Percentiles rank a stretch among this genome's conserved stretches.
phyloP scores from a whole-genome alignment of 768 basidiomycete species.

The Lactarius hatsudake region DNA sequence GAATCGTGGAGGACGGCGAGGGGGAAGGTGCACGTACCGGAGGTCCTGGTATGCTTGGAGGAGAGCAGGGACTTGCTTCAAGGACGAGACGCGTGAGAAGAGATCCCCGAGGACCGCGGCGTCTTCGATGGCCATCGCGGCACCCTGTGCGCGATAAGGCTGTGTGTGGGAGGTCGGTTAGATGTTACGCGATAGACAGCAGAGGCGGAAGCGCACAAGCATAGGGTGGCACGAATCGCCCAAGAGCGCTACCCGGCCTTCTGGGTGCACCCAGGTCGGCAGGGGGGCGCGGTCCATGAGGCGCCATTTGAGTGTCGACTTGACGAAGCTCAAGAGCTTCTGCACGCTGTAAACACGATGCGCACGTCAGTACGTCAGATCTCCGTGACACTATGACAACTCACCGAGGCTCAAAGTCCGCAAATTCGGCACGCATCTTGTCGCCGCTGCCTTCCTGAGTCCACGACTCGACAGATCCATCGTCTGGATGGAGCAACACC shows the following conservation, averaged over 20 bases:
- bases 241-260: slow-evolving; percentile 37
- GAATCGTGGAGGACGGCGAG: not conserved
- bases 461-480: slow-evolving; percentile 44
- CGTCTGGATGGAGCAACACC: slow-evolving; percentile 39
- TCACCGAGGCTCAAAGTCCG: slow-evolving; percentile 42
- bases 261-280: slow-evolving; percentile 39
- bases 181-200: not conserved
- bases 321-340: slow-evolving; percentile 38
- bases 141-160: slow-evolving; percentile 45
- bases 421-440: slow-evolving; percentile 42
- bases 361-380: not conserved
- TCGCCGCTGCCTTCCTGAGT: slow-evolving; percentile 43
- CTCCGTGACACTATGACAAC: slow-evolving; percentile 1
- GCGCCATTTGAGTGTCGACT: slow-evolving; percentile 42
- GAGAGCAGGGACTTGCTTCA: slow-evolving; percentile 43
- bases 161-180: slow-evolving; percentile 6
- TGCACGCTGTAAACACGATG: slow-evolving; percentile 31
- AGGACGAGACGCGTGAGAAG: slow-evolving; percentile 45
- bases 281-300: slow-evolving; percentile 44
- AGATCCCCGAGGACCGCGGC: slow-evolving; percentile 47
- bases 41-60: slow-evolving; percentile 52
- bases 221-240: slow-evolving; percentile 46
- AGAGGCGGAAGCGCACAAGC: slow-evolving; percentile 32
- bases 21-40: slow-evolving; percentile 32
- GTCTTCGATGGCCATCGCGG: slow-evolving; percentile 50